Evolutionary conservation across 345 rosid genomes (phyloP).

Genomic region (Dipteronia dyeriana): DNA sequence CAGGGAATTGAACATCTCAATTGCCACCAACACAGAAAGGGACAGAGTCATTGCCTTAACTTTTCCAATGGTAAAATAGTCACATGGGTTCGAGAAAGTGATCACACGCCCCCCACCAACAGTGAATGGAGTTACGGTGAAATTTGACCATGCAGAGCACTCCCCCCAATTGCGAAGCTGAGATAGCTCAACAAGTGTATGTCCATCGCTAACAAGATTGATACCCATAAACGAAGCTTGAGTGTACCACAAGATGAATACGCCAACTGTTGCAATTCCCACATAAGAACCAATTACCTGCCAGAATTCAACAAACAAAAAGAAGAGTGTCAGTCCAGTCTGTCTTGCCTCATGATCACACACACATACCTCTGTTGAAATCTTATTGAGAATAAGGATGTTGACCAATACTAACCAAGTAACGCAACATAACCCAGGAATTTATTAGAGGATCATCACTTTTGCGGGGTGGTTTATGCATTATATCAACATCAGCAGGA

Average conservation of each 20-base stretch:
- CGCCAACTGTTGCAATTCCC: slow-evolving; percentile 93
- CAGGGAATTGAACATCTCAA: slow-evolving; percentile 90
- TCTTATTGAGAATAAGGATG: not conserved
- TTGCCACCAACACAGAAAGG: slow-evolving; percentile 82
- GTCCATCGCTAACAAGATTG: slow-evolving; percentile 68
- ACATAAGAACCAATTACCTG: slow-evolving; percentile 88
- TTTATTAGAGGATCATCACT: slow-evolving; percentile 73
- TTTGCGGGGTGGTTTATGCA: slow-evolving; percentile 83
- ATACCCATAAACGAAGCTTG: slow-evolving; percentile 78
- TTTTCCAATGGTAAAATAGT: slow-evolving; percentile 79
- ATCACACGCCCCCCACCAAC: slow-evolving; percentile 55
- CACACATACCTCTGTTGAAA: not conserved
- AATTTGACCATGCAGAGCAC: slow-evolving; percentile 81
- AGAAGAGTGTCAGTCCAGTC: not conserved
- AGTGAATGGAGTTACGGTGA: slow-evolving; percentile 60
- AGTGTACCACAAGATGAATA: slow-evolving; percentile 89
- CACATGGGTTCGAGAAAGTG: slow-evolving; percentile 69
- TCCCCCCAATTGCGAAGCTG: slow-evolving; percentile 82
- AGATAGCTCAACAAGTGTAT: slow-evolving; percentile 62
- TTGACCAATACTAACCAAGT: slow-evolving; percentile 51
- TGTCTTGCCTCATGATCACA: not conserved
- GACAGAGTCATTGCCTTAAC: slow-evolving; percentile 90
- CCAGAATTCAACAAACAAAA: slow-evolving; percentile 17
- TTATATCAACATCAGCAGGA: slow-evolving; percentile 86
- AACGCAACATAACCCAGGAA: slow-evolving; percentile 76